These are phyloP conservation scores for Gossypium raimondii DNA, from an alignment of 345 rosid species.

Conservation along the genomic window DNA sequence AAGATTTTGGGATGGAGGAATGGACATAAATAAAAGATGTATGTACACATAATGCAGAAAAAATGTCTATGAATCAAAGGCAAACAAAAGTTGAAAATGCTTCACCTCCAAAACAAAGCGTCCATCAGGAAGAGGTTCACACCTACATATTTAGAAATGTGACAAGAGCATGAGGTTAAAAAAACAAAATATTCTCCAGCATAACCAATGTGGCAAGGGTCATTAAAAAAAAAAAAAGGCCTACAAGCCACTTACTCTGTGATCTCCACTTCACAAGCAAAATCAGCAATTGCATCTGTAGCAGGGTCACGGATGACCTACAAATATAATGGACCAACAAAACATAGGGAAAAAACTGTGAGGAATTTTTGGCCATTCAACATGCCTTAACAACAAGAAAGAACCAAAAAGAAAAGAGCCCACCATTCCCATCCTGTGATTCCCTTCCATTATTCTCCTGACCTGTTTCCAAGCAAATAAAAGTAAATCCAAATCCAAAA, in stretches of 20 bases:
- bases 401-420: conserved; percentile 18
- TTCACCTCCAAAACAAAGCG: conserved; percentile 79
- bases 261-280: conserved; percentile 97
- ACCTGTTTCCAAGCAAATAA: conserved; percentile 38
- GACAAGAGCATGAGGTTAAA: neutral
- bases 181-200: neutral
- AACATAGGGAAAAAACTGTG: neutral
- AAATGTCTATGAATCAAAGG: neutral
- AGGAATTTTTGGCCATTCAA: conserved; percentile 5
- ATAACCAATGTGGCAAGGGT: neutral
- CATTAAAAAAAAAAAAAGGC: neutral
- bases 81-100: neutral
- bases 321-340: conserved; percentile 20
- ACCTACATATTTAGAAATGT: conserved; percentile 41
- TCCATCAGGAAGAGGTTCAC: conserved; percentile 93
- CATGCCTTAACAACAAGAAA: conserved; percentile 7
- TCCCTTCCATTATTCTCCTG: conserved; percentile 97
- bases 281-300: conserved; percentile 69
- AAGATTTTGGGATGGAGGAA: conserved; percentile 2
- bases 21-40: neutral
- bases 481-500: neutral
- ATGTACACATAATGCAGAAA: neutral
- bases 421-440: conserved; percentile 98
- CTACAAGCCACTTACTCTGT: conserved; percentile 63
- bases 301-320: conserved; percentile 71